phyloP scores from a whole-genome alignment of 2,329 filamentous ascomycete species.

The Lithohypha guttulata region DNA sequence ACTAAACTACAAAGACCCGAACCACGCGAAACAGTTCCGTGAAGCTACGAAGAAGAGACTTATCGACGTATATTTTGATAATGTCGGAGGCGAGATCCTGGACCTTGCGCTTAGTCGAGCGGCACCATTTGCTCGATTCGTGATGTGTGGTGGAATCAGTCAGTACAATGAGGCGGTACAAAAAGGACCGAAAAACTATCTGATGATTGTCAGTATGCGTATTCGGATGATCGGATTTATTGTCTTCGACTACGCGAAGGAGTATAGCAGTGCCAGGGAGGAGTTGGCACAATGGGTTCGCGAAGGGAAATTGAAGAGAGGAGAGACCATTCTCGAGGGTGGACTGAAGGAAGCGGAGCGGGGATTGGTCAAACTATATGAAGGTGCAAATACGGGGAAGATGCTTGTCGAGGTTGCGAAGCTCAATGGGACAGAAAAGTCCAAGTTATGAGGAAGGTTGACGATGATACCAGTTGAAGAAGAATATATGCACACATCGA shows the following conservation, averaged over 20 bases:
- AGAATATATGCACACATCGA: too few relatives aligned
- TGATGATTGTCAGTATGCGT: conserved; percentile 43
- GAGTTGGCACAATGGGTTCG: conserved; percentile 57
- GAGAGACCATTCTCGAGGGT: conserved; percentile 61
- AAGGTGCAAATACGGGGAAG: conserved; percentile 60
- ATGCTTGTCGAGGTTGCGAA: conserved; percentile 5
- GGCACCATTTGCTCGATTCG: conserved; percentile 52
- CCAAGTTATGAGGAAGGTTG: conserved; percentile 7
- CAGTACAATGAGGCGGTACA: conserved; percentile 53
- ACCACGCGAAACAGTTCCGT: conserved; percentile 51
- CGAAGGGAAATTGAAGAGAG: conserved; percentile 61
- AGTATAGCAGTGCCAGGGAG: conserved; percentile 47
- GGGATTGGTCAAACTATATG: conserved; percentile 53
- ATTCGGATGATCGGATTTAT: conserved; percentile 62
- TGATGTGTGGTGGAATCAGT: conserved; percentile 61
- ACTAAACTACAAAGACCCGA: conserved; percentile 57
- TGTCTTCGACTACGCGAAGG: conserved; percentile 53
- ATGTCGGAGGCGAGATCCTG: conserved; percentile 60
- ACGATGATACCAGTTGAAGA: too few relatives aligned
- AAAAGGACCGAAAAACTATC: conserved; percentile 47
- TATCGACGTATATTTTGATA: conserved; percentile 65
- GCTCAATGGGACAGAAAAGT: conserved; percentile 33
- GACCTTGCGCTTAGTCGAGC: conserved; percentile 56
- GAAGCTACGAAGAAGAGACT: conserved; percentile 45
- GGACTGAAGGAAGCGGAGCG: conserved; percentile 54